These are phyloP conservation scores for Ceratocystis cacaofunesta DNA, from an alignment of 2,329 filamentous ascomycete genomes.

Conservation along the genomic window DNA sequence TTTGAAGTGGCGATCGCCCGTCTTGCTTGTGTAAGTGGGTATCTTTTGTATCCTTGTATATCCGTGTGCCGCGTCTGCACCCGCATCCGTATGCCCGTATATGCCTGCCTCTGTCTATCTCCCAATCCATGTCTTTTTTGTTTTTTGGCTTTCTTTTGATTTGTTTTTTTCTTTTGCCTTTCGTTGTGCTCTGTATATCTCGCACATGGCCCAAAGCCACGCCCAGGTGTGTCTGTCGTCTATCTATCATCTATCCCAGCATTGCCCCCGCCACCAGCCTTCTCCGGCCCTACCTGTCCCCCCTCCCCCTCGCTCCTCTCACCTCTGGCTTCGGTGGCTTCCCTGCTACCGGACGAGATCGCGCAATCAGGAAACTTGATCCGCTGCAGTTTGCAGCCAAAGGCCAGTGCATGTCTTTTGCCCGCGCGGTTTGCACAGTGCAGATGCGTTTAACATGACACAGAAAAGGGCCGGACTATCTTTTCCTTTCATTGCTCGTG, in stretches of 20 bases:
- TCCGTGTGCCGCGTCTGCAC: background rate
- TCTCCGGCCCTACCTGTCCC: background rate
- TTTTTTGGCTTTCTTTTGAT: no score
- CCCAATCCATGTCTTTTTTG: no score
- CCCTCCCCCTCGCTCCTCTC: background rate
- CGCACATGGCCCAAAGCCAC: background rate
- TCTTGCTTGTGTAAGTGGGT: background rate
- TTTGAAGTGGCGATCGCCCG: slow-evolving; percentile 14
- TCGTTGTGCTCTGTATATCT: no score
- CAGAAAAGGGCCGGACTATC: no score
- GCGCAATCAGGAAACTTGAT: background rate
- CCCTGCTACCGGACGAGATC: background rate
- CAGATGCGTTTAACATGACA: background rate
- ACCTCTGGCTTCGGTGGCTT: background rate
- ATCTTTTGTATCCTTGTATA: background rate
- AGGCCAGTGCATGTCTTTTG: background rate
- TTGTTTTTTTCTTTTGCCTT: background rate
- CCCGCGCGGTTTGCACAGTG: background rate
- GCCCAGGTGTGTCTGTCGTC: background rate
- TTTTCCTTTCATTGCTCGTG: background rate
- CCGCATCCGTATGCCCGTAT: background rate
- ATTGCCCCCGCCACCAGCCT: background rate
- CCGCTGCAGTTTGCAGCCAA: background rate
- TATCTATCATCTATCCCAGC: background rate
- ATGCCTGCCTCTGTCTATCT: background rate